Conservation (phyloP, 225 moss, liverwort and hornwort species). For the Straminergon stramineum region DNA sequence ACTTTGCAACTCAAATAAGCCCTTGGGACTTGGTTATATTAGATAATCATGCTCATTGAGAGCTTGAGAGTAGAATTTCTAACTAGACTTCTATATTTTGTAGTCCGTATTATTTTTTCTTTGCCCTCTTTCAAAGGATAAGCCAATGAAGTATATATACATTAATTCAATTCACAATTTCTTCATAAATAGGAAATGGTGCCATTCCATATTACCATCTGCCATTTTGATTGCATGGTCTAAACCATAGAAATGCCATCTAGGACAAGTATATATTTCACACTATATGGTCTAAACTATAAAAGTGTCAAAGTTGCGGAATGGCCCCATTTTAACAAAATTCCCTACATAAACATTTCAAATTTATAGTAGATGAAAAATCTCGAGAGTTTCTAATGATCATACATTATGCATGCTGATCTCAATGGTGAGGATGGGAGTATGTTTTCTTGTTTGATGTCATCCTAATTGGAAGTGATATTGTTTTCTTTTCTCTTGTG, state of each 20-base stretch:
- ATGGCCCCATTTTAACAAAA: no score
- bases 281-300: no score
- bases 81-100: background rate
- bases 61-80: background rate
- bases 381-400: background rate
- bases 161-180: background rate
- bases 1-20: background rate
- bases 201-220: no score
- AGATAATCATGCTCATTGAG: background rate
- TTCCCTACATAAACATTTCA: background rate
- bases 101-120: background rate
- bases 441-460: background rate
- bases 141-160: background rate
- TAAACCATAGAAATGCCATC: no score
- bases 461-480: background rate
- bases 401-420: background rate
- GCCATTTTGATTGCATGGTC: no score
- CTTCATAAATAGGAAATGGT: background rate
- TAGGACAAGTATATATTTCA: no score
- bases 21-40: background rate
- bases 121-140: background rate
- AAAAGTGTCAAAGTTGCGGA: no score
- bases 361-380: background rate
- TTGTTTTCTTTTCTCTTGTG: no score
- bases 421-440: background rate